These are phyloP conservation scores for Rubus idaeus DNA, from an alignment of 306 rosid genomes.

Conservation along the genomic window DNA sequence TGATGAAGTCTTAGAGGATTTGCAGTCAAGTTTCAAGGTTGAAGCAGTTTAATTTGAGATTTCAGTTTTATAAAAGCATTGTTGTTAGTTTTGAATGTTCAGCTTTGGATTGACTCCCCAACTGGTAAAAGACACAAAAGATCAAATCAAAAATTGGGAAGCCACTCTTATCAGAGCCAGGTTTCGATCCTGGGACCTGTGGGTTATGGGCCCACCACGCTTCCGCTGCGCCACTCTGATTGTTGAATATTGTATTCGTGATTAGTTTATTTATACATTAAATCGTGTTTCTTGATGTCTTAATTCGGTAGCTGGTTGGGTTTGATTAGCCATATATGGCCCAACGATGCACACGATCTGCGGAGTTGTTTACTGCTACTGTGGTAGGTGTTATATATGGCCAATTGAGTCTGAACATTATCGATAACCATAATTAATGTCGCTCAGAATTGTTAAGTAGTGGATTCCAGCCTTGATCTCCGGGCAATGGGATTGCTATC, in stretches of 20 bases:
- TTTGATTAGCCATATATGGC: too few species aligned
- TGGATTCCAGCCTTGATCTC: constrained; percentile 2
- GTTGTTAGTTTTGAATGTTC: neutral
- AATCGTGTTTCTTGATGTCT: too few species aligned
- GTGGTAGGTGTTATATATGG: neutral
- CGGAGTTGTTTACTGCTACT: neutral
- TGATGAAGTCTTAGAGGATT: constrained; percentile 3
- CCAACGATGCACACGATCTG: too few species aligned
- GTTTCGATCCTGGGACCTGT: constrained; percentile 15
- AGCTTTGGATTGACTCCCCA: too few species aligned
- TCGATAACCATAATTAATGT: neutral
- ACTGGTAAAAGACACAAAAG: too few species aligned
- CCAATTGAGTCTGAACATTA: neutral
- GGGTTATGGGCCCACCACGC: constrained; percentile 17
- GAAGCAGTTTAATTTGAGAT: neutral
- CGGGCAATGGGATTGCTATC: neutral
- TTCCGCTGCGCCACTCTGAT: constrained; percentile 16
- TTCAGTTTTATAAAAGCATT: neutral
- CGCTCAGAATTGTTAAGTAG: neutral
- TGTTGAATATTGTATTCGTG: neutral
- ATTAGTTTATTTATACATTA: too few species aligned
- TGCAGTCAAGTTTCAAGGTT: neutral
- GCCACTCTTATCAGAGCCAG: constrained; percentile 11
- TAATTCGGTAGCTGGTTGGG: too few species aligned
- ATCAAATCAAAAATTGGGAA: neutral